Evolutionary conservation across 345 rosid genomes (phyloP), one percentile per base, ranked within the genome.

Genomic region (Citrus mangshanensis): DNA sequence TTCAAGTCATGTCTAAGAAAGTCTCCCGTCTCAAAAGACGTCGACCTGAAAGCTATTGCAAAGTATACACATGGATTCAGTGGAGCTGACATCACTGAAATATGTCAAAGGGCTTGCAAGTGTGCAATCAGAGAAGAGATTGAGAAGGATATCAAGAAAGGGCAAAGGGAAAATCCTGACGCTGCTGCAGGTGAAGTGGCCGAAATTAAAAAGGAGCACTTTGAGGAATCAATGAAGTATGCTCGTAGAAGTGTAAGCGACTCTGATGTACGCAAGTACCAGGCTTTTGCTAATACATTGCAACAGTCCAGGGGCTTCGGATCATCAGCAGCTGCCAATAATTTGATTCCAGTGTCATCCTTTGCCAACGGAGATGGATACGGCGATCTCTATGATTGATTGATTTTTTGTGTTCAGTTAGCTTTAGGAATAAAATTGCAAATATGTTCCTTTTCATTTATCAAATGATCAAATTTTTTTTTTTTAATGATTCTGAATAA

Each of bases 61-160:
- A 81, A 83, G 73, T 79, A 75, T 7, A 83, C 84, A 24, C 72
- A 81, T 60, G 88, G 84, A 42, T 85, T 82, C 71, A 85, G 86
- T 40, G 88, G 88, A n/a, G 85, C 82, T 25, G 88, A 85, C 75
- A 80, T 85, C 19, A 82, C 88, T 3, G 88, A 85, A 55, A 82
- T 85, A 40, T 85, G 88, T 74, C 84, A 83, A 72, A 82, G 86
- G 4, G 83, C 85, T 12, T 83, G 83, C 81, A 86, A 83, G 40
- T 86, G 79, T 67, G 86, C 84, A 12, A 83, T 81, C 28, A 81
- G 84, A 70, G 86, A 86, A 77, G 79, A 79, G 67, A 83, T 85
- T 4, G 88, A 85, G 78, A 83, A 81, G 84, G 84, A 82, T 55
- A 82, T 82, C 35, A 84, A 81, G 72, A 81, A 76, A 75, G 82